phyloP scores from a whole-genome alignment of 75 land plant genomes.

The Selaginella tamariscina region DNA sequence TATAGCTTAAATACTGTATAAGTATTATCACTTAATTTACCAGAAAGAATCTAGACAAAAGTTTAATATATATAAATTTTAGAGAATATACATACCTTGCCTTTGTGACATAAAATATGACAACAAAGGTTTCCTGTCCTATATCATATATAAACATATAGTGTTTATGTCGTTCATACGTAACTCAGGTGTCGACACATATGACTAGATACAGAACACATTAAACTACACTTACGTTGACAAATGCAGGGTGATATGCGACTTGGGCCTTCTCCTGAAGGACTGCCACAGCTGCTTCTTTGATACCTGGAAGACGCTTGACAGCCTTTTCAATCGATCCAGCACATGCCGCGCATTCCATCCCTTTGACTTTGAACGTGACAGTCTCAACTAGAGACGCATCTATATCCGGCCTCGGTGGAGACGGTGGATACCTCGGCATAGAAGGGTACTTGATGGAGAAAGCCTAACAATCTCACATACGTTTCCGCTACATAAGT shows the following conservation, averaged over 20 bases:
- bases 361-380: conserved; percentile 36
- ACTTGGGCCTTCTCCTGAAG: conserved; percentile 35
- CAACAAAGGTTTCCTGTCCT: neutral
- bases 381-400: conserved; percentile 13
- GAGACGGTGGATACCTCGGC: conserved; percentile 27
- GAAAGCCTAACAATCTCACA: too few relatives aligned
- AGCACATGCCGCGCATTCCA: conserved; percentile 55
- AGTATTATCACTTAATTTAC: too few relatives aligned
- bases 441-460: conserved; percentile 26
- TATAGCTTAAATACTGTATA: too few relatives aligned
- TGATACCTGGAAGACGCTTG: conserved; percentile 43
- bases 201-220: too few relatives aligned
- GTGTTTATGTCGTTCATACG: too few relatives aligned
- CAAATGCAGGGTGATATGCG: neutral
- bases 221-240: neutral
- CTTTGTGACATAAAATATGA: too few relatives aligned
- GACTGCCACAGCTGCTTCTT: conserved; percentile 43
- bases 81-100: too few relatives aligned
- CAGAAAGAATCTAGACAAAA: too few relatives aligned
- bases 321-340: conserved; percentile 52
- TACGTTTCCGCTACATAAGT: too few relatives aligned
- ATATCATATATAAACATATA: neutral
- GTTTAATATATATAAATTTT: too few relatives aligned
- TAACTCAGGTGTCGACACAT: too few relatives aligned
- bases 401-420: neutral